Conservation (phyloP, 352 stramenopile species). For the Phytophthora syringae region DNA sequence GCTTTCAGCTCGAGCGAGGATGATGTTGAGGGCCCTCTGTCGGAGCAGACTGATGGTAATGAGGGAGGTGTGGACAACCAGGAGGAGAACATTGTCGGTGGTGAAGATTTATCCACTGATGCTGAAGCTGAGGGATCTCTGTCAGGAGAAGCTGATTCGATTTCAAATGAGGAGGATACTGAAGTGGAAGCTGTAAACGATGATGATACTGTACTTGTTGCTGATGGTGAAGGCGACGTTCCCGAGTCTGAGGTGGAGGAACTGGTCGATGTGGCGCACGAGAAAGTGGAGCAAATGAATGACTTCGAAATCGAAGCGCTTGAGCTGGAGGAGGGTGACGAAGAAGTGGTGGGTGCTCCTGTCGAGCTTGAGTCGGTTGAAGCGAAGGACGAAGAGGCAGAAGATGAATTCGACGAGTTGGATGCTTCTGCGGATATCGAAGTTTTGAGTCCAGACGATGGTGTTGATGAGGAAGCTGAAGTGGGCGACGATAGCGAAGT, state of each 20-base stretch:
- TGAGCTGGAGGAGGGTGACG: neutral
- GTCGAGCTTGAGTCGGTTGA: neutral
- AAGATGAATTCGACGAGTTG: neutral
- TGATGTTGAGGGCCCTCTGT: neutral
- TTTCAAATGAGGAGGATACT: slow-evolving; percentile 7
- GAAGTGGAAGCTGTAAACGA: neutral
- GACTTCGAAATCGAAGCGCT: no score
- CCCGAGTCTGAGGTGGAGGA: neutral
- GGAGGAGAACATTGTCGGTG: neutral
- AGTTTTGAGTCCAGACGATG: neutral
- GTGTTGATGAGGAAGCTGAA: slow-evolving; percentile 6
- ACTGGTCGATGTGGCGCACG: no score
- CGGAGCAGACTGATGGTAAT: neutral
- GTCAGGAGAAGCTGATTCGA: slow-evolving; percentile 3
- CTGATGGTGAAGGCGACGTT: slow-evolving; percentile 2
- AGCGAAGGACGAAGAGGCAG: neutral
- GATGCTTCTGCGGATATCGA: slow-evolving; percentile 6
- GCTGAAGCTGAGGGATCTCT: neutral
- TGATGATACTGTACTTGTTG: slow-evolving; percentile 1
- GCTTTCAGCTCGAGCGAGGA: slow-evolving; percentile 2
- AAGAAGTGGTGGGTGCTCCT: neutral
- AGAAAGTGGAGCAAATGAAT: no score
- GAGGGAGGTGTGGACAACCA: neutral
- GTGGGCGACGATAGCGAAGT: slow-evolving; percentile 1
- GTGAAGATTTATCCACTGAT: neutral